Base-by-base conservation (phyloP, 306 rosid species). In the Pachyrhizus erosus region DNA sequence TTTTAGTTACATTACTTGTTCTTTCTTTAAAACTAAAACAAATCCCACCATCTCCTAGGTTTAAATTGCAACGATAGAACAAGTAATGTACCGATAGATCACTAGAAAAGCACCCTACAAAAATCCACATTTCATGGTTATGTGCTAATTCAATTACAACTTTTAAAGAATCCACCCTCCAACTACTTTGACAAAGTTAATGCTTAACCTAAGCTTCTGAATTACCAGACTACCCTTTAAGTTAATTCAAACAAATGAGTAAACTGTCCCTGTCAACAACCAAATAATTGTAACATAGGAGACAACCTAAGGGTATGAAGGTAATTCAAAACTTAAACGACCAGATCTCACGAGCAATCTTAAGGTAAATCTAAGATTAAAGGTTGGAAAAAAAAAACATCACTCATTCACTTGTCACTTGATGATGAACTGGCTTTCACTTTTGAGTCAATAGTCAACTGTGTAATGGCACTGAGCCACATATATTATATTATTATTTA, bases 371-470 rank as follows among this genome's bases (percentile, higher is more conserved):
- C 57, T 58, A 70, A 23, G 37, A 18, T 31, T 62, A 29, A 2
- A 4, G 34, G 3, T 6, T 27, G 18, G 1, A 66, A 78, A 24
- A 33, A 17, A 8, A 70, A 70, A 31, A 17, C 10, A 40, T 18
- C 49, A 39, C 27, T 67, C 6, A 69, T 9, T 76, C 20, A 76
- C 8, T 55, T 20, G 15, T 49, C 33, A 18, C 57, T 70, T 18
- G 49, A 10, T 64, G 3, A 23, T 37, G 79, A 83, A 70, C 83
- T 62, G 83, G 57, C 83, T 72, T 76, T 46, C 24, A 49, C 78
- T 83, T 76, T 70, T 33, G 21, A 48, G 83, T 83, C 86, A 77
- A 60, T 9, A 24, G 86, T 77, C 83, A 83, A 77, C 64, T 2
- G 5, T 1, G 12, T 1, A 62, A 29, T 33, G n/a, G 31, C 75